phyloP scores from a whole-genome alignment of 805 yeast species.

The Candida koratica region DNA sequence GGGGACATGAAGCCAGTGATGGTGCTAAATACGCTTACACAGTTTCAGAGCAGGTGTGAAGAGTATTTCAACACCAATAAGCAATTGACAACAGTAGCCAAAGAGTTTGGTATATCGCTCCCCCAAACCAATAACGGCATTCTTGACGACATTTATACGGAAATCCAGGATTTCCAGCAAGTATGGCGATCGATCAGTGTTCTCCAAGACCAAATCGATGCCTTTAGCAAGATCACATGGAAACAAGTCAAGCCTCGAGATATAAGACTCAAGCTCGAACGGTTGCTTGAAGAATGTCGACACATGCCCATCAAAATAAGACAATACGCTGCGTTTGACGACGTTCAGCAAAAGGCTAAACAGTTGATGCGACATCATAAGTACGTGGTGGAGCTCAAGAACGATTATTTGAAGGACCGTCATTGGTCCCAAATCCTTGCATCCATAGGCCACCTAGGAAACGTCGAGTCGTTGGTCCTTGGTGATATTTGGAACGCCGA shows the following conservation, averaged over 20 bases:
- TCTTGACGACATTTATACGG: constrained; percentile 37
- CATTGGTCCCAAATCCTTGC: constrained; percentile 60
- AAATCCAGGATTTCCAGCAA: constrained; percentile 50
- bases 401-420: constrained; percentile 54
- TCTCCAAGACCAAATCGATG: constrained; percentile 45
- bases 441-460: constrained; percentile 25
- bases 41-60: constrained; percentile 18
- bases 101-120: constrained; percentile 5
- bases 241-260: constrained; percentile 38
- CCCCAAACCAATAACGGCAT: constrained; percentile 14
- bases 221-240: constrained; percentile 49
- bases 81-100: constrained; percentile 6
- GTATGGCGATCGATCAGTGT: constrained; percentile 64
- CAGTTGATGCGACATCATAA: constrained; percentile 35
- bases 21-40: constrained; percentile 41
- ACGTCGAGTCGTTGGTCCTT: constrained; percentile 29
- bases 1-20: constrained; percentile 36
- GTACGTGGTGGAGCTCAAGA: constrained; percentile 44
- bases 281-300: constrained; percentile 42
- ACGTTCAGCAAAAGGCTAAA: constrained; percentile 46
- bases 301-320: constrained; percentile 55
- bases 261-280: constrained; percentile 49
- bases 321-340: constrained; percentile 66
- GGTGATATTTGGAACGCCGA: constrained; percentile 62
- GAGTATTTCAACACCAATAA: constrained; percentile 5